Base-by-base conservation (phyloP, 2,329 filamentous ascomycete genomes). In the Colletotrichum cuscutae region DNA sequence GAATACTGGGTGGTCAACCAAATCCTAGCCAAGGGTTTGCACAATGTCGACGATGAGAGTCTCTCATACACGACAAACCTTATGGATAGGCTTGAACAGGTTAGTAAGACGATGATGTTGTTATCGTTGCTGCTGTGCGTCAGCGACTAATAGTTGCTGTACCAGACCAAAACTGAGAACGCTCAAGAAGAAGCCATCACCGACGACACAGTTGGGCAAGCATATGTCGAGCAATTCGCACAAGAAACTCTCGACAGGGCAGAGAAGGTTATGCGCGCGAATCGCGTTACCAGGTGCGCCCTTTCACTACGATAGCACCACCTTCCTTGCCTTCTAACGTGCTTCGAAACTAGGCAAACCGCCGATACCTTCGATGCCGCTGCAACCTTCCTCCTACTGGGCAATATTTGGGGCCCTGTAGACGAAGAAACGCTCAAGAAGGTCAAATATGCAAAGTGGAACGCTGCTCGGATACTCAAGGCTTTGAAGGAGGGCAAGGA, bases 381-480 rank as follows among this genome's bases (percentile, higher is more conserved):
- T 0, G 92, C 94, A 0, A 97, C 95, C 0, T 98, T 99, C 81
- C 91, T 98, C 78, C 95, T 98, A 76, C 87, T 98, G 5, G 89
- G 94, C 68, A 92, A 92, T 75, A 93, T 98, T 78, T 99, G 96
- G 95, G 92, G 91, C 6, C 83, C 89, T 0, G 85, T 92, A 12
- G 94, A 97, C 42, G 84, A 89, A 1, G 95, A 98, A 79, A 90
- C 92, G 24, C 87, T 91, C 52, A 90, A 95, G 67, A 98, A 98
- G 86, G 95, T 96, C 83, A 98, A 97, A 81, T 99, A 94, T 80
- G 95, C 96, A 54, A 99, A 98, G 82, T 99, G 94, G 89, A 97
- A 98, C 81, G 95, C 96, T 2, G 86, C 96, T 46, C 91, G 97
- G 71, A 99, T 99, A 79, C 88, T 94, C 19, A 98, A 94, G 83